Evolutionary conservation across 2,329 filamentous ascomycete species (phyloP).

Genomic region (Pseudocercospora fuligena): DNA sequence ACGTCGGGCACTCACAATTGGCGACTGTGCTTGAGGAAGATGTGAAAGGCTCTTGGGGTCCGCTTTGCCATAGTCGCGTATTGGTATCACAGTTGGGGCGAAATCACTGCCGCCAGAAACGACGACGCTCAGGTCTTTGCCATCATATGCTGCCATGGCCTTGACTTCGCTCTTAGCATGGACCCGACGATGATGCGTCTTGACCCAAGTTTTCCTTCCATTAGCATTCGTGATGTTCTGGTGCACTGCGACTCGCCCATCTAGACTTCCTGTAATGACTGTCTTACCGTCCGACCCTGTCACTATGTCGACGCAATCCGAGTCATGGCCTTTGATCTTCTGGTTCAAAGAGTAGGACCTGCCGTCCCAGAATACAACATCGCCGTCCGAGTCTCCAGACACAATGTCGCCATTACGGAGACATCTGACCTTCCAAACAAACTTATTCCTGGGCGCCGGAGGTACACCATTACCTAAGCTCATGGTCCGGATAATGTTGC

Average conservation of each 20-base stretch:
- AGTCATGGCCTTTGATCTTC: constrained; percentile 82
- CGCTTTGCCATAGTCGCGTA: constrained; percentile 77
- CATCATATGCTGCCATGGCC: constrained; percentile 88
- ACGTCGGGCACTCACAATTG: constrained; percentile 72
- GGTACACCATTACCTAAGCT: constrained; percentile 78
- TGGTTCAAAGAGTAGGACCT: constrained; percentile 89
- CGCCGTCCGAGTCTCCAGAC: constrained; percentile 91
- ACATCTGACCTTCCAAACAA: constrained; percentile 93
- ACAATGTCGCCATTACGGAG: constrained; percentile 87
- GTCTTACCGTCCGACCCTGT: constrained; percentile 78
- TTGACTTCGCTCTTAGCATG: constrained; percentile 91
- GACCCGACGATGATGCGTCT: constrained; percentile 82
- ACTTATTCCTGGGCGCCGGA: constrained; percentile 79
- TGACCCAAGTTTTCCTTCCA: constrained; percentile 71
- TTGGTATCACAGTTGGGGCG: constrained; percentile 77
- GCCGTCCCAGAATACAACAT: constrained; percentile 91
- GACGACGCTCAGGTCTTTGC: constrained; percentile 75
- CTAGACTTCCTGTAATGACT: constrained; percentile 90
- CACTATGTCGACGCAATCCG: constrained; percentile 88
- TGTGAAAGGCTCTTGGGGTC: constrained; percentile 81
- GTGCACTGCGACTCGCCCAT: constrained; percentile 84
- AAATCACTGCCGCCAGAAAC: constrained; percentile 91
- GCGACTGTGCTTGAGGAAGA: constrained; percentile 73
- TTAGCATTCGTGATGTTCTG: constrained; percentile 61
- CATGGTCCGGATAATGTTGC: constrained; percentile 77